Base-by-base conservation (phyloP, 2,329 filamentous ascomycete genomes). In the Macrophomina tecta region DNA sequence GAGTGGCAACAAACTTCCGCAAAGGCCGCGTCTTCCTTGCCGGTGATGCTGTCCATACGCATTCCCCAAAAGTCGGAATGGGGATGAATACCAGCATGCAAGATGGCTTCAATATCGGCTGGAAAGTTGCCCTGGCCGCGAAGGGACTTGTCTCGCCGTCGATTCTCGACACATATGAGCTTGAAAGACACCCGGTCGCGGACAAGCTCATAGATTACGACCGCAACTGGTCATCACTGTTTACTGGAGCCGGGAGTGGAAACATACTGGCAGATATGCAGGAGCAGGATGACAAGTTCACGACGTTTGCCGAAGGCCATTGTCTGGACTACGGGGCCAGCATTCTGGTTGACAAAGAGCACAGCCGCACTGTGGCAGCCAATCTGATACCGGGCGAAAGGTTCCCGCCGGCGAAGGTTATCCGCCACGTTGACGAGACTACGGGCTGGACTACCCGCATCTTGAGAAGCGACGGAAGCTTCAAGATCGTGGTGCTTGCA, bases 31-130 rank as follows among this genome's bases (percentile, higher is more conserved):
- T 90, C 30, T 92, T 91, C 75, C 81, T 92, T 45, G 87, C 88
- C 14, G 89, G 89, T n/a, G 90, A 92, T 73, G 52, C 89, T 42
- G 89, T 87, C 81, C 73, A 86, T 70, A 91, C 89, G 0, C 90
- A 92, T 74, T 89, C 87, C 2, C 90, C 90, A 5, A 91, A 91
- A 77, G 89, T 89, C 1, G 90, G 89, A 0, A 89, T 91, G 77
- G 90, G 85, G 2, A 87, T 87, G 85, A 87, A 87, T 62, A 83
- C 85, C 42, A 81, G 82, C 16, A 75, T 90, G 67, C 87, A 90
- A 71, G 88, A 90, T 69, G 81, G 81, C 0, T 86, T 82, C 73
- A 87, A 87, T 65, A 81, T 87, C 0, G 85, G 84, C 0, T 88
- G 85, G 85, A 87, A 88, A 73, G 72, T 87, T 0, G 84, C 52